Conservation (phyloP, 768 basidiomycete species). For the Leucosporidium yakuticum region DNA sequence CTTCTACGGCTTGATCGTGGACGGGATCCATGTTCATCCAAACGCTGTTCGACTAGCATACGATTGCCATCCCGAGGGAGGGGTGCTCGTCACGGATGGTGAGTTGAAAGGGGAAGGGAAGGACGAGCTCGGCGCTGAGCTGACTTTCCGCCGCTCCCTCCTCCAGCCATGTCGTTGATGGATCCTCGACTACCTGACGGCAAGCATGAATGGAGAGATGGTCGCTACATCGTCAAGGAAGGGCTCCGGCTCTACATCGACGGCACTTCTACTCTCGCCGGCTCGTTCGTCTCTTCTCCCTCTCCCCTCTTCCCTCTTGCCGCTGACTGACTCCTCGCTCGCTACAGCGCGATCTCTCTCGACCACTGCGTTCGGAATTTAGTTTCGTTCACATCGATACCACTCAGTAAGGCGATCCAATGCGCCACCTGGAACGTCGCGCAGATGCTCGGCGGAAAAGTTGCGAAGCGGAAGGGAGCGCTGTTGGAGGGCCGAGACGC, state of each 20-base stretch:
- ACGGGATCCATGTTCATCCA: slow-evolving; percentile 85
- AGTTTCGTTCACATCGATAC: slow-evolving; percentile 72
- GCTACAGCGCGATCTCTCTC: slow-evolving; percentile 42
- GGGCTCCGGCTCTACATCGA: slow-evolving; percentile 74
- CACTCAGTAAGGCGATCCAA: slow-evolving; percentile 73
- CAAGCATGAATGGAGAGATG: slow-evolving; percentile 80
- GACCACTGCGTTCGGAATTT: slow-evolving; percentile 83
- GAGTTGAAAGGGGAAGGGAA: slow-evolving; percentile 27
- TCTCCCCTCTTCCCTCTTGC: neutral
- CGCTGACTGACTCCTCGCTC: neutral
- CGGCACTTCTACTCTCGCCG: slow-evolving; percentile 80
- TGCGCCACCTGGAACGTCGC: slow-evolving; percentile 84
- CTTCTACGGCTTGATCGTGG: slow-evolving; percentile 82
- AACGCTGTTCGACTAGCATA: slow-evolving; percentile 86
- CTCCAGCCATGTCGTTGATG: slow-evolving; percentile 70
- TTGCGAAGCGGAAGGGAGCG: slow-evolving; percentile 64
- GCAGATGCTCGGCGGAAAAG: slow-evolving; percentile 70
- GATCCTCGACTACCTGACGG: slow-evolving; percentile 81
- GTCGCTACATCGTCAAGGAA: slow-evolving; percentile 69
- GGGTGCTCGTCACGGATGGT: slow-evolving; percentile 87
- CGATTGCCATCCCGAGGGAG: slow-evolving; percentile 72
- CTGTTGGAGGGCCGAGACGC: slow-evolving; percentile 77
- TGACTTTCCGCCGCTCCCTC: neutral
- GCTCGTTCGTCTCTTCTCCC: slow-evolving; percentile 54
- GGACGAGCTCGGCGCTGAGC: neutral